These are phyloP conservation scores for Fusarium lyarnte DNA, from an alignment of 2,329 filamentous ascomycete genomes.

Conservation along the genomic window DNA sequence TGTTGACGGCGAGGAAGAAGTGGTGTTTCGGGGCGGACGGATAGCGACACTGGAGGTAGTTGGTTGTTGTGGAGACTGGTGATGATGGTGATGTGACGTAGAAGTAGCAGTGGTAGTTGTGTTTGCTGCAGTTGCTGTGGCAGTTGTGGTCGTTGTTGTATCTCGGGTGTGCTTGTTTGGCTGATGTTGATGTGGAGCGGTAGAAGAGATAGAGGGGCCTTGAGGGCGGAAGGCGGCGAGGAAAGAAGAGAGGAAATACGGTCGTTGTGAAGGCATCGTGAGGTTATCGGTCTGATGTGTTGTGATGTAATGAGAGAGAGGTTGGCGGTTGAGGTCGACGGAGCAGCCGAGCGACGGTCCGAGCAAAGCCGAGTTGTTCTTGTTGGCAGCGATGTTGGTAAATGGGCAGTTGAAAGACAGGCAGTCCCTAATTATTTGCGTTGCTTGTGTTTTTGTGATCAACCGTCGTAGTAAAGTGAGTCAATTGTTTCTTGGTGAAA, in stretches of 20 bases:
- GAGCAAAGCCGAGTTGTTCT: constrained; percentile 6
- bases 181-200: constrained; percentile 42
- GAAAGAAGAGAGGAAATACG: constrained; percentile 66
- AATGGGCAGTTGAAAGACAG: not conserved
- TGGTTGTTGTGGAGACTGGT: constrained; percentile 37
- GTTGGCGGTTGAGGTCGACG: not conserved
- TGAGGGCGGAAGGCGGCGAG: constrained; percentile 63
- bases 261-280: constrained; percentile 62
- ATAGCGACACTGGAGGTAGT: constrained; percentile 45
- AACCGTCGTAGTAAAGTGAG: not conserved
- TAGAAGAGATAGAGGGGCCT: constrained; percentile 48
- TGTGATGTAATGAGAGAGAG: not conserved
- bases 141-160: constrained; percentile 36
- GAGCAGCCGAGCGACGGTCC: constrained; percentile 22
- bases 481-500: constrained; percentile 2
- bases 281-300: not conserved
- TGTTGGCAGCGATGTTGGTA: not conserved
- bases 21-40: constrained; percentile 41
- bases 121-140: constrained; percentile 33
- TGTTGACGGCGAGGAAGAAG: constrained; percentile 28
- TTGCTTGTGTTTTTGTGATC: not conserved
- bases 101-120: constrained; percentile 39
- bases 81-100: constrained; percentile 24
- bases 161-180: constrained; percentile 51
- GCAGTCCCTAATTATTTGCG: not conserved